Base-by-base conservation (phyloP, 2,329 filamentous ascomycete species). In the Apiospora pterosperma region DNA sequence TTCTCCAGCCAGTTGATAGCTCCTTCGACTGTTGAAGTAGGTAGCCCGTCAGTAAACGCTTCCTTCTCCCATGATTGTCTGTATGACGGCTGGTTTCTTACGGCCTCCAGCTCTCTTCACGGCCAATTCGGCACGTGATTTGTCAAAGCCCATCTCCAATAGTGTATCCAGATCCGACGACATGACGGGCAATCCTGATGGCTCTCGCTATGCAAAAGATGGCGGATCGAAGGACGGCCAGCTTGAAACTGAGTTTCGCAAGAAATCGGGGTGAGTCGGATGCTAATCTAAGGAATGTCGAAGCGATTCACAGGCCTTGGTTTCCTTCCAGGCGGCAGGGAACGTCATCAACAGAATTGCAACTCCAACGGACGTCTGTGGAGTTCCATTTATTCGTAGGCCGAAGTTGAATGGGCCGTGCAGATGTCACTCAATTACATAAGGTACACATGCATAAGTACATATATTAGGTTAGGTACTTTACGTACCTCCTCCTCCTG, bases 1-100 rank as follows among this genome's bases (percentile, higher is more conserved):
- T 91, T 87, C 76, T 97, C 94, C 1, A 99, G 86, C 96, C 96
- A 99, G 80, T 97, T 92, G 65, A 99, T 86, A 62, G 96, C 96
- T 70, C 90, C 91, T 76, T 96, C 90, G 59, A 97, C 92, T 95
- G 67, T 63, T 7, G 39, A 42, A 12, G 60, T 10, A 48, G 34
- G 25, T 28, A 55, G 48, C n/a, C n/a, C n/a, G n/a, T 55, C 48
- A 55, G 48, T n/a, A 55, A 34, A 34, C 19, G 12, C 48, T 10
- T 34, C 48, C 25, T 16, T n/a, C 28, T 63, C 38, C 31, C 19
- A 55, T 19, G 44, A 39, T 11, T 28, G 48, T 62, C 58, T 61
- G 39, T 36, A 60, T 34, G 52, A 2, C 34, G 7, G 59, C 42
- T 64, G 62, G 59, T 25, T 61, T 81, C 91, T 79, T 82, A 93